Percentiles rank a stretch among this genome's conserved stretches.
Evolutionary conservation across 176 grass and related monocot species (phyloP).

Genomic region (Avena insularis): DNA sequence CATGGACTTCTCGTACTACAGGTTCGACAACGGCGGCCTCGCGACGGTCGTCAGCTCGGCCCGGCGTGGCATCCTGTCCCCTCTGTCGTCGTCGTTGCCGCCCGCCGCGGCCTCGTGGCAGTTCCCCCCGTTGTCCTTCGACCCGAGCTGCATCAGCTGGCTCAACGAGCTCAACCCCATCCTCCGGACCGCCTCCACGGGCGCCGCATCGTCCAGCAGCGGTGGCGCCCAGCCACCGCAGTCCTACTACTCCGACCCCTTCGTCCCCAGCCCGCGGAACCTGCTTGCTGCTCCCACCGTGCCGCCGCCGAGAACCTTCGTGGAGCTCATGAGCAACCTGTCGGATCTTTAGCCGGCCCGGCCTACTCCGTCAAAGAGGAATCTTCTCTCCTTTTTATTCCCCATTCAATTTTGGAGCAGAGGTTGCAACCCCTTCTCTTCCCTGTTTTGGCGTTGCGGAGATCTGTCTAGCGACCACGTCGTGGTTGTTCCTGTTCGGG

Average conservation of each 20-base stretch:
- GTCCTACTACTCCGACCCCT: conserved; percentile 59
- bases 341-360: conserved; percentile 48
- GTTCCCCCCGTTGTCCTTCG: conserved; percentile 78
- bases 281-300: conserved; percentile 69
- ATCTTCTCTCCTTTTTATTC: background rate
- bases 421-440: too few relatives aligned
- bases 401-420: background rate
- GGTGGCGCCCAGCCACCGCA: background rate
- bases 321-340: conserved; percentile 50
- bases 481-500: too few relatives aligned
- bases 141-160: conserved; percentile 61
- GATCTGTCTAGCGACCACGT: too few relatives aligned
- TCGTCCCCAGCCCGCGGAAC: conserved; percentile 68
- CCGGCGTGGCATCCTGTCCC: conserved; percentile 68
- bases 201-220: conserved; percentile 20
- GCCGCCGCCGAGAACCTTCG: conserved; percentile 64
- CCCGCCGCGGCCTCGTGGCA: conserved; percentile 50
- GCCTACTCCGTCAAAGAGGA: conserved; percentile 32
- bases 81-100: conserved; percentile 65
- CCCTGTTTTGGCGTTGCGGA: too few relatives aligned
- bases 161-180: conserved; percentile 80
- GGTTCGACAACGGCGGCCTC: conserved; percentile 21
- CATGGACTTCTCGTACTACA: background rate
- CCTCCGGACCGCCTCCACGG: conserved; percentile 44
- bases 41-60: conserved; percentile 20